phyloP scores from a whole-genome alignment of 805 yeast species.

The Metschnikowia baotianmanensis region DNA sequence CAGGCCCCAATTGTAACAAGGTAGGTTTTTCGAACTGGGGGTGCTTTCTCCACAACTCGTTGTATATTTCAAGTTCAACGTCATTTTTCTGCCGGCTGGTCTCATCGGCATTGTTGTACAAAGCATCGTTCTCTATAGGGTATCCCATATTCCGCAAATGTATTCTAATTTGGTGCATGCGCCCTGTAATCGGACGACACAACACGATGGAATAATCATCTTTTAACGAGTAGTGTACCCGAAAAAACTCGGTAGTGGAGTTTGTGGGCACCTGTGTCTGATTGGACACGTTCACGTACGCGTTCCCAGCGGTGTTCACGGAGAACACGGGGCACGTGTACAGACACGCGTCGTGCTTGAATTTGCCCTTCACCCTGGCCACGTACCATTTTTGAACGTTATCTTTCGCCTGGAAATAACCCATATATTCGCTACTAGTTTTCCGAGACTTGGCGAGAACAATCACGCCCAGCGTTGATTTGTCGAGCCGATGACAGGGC shows the following conservation, averaged over 20 bases:
- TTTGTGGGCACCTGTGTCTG: slow-evolving; percentile 23
- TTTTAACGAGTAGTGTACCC: slow-evolving; percentile 27
- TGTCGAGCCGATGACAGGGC: slow-evolving; percentile 51
- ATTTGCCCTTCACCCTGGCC: slow-evolving; percentile 43
- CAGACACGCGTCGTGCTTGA: slow-evolving; percentile 29
- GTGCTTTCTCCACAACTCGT: slow-evolving; percentile 2
- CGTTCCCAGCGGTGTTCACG: slow-evolving; percentile 25
- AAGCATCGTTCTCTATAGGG: slow-evolving; percentile 19
- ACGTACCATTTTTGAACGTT: slow-evolving; percentile 40
- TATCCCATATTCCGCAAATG: slow-evolving; percentile 47
- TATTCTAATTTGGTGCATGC: slow-evolving; percentile 57
- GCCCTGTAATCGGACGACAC: slow-evolving; percentile 52
- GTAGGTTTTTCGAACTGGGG: slow-evolving; percentile 1
- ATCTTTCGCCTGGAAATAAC: slow-evolving; percentile 28
- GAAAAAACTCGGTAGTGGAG: slow-evolving; percentile 34
- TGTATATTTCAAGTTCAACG: slow-evolving; percentile 10
- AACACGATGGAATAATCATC: slow-evolving; percentile 42
- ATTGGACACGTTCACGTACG: slow-evolving; percentile 28
- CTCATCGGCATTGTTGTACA: slow-evolving; percentile 11
- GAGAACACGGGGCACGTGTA: slow-evolving; percentile 42
- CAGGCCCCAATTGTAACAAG: neutral
- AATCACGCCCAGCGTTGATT: slow-evolving; percentile 50
- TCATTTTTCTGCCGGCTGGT: slow-evolving; percentile 5
- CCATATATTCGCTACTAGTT: slow-evolving; percentile 32
- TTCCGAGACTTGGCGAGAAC: slow-evolving; percentile 40